phyloP scores from a whole-genome alignment of 73 alveolate species.

The Diophrys appendiculata region DNA sequence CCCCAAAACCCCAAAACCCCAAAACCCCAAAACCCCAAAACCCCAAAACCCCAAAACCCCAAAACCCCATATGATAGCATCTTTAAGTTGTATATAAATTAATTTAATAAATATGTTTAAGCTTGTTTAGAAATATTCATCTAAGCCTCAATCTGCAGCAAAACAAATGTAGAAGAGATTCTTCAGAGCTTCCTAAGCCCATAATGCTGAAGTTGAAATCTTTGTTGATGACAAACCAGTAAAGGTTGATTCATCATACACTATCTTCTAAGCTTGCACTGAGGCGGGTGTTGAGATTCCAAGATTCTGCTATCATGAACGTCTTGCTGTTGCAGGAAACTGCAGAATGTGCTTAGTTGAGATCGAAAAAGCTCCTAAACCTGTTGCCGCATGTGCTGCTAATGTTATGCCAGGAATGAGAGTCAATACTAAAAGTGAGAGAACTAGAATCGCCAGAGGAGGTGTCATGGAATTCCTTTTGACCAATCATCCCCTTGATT shows the following conservation, averaged over 20 bases:
- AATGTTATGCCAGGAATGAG: slow-evolving; percentile 88
- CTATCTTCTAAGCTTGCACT: slow-evolving; percentile 51
- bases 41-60: too few species aligned
- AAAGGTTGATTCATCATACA: slow-evolving; percentile 51
- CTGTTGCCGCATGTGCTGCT: slow-evolving; percentile 80
- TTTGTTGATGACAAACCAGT: slow-evolving; percentile 54
- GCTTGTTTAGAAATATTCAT: too few species aligned
- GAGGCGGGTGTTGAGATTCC: slow-evolving; percentile 65
- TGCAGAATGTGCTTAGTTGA: slow-evolving; percentile 91
- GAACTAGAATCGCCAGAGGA: slow-evolving; percentile 84
- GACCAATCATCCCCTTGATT: slow-evolving; percentile 88
- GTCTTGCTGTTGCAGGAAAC: slow-evolving; percentile 82
- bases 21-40: too few species aligned
- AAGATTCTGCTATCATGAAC: slow-evolving; percentile 54
- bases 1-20: too few species aligned
- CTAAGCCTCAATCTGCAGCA: too few species aligned
- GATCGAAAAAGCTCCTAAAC: slow-evolving; percentile 84
- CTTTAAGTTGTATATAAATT: too few species aligned
- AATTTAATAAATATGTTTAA: too few species aligned
- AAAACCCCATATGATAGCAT: too few species aligned
- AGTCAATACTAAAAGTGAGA: slow-evolving; percentile 77
- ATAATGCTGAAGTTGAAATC: slow-evolving; percentile 29
- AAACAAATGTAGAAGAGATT: too few species aligned
- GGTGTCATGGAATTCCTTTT: slow-evolving; percentile 87
- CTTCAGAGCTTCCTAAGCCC: slow-evolving; percentile 3